Evolutionary conservation across 495 filamentous ascomycete species (phyloP), one percentile per base, ranked within the genome.

Genomic region (Xylaria nigripes): DNA sequence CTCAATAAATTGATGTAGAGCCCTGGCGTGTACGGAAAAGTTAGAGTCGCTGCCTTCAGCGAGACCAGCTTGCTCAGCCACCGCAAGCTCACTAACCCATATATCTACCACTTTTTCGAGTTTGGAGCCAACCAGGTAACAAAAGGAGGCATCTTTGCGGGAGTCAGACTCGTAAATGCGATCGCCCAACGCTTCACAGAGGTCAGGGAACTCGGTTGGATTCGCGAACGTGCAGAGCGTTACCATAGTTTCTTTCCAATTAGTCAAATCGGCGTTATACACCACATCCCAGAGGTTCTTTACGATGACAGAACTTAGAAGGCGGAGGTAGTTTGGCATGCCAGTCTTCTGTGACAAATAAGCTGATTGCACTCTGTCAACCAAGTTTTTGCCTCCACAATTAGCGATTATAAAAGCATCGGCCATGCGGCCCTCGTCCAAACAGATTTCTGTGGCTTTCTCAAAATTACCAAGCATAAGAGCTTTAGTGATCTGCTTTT

Each of bases 211-310:
- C 61, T 97, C 93, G 50, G 83, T 79, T 38, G 87, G 83, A 47
- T 93, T 84, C 10, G 91, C 92, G 68, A 91, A 96, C 12, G 91
- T 96, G 79, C 93, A 97, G 25, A 99, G 77, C 2, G 89, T 86
- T 24, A 86, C 90, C 88, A 97, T 91, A 10, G 93, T 83, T 68
- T 97, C 93, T 72, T 92, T 97, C 93, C 93, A 99, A 70, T 92
- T 87, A 38, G 78, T 75, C 42, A 97, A 69, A 62, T 95, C 87
- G 1, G 93, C 94, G 62, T 99, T 97, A 70, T 97, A 86, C 8
- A 96, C 93, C 43, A 97, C 79, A 73, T 99, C 93, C 93, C 94
- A 97, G 7, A 99, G 75, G 65, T 99, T 96, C 74, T 96, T 96
- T 46, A 87, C 88, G 48, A 93, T 89, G 41, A 97, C 85, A 23